Evolutionary conservation across 2,329 filamentous ascomycete genomes (phyloP), one percentile per base, ranked within the genome.

Genomic region (Penicillium italicum): DNA sequence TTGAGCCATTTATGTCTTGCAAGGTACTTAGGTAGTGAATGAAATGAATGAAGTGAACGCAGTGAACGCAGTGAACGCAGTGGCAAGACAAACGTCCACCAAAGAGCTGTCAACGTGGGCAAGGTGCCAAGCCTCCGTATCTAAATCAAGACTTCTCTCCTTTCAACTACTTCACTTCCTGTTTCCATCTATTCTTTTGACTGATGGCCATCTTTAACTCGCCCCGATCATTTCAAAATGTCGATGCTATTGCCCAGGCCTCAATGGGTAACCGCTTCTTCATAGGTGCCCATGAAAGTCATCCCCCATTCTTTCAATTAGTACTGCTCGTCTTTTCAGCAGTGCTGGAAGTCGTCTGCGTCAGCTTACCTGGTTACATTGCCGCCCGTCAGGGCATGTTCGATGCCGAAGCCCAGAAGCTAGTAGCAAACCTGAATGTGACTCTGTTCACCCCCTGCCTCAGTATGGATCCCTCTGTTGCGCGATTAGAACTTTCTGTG

Each of bases 401-500:
- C 75, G 91, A 96, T 75, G 91, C 90, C 61, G 91, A 96, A 49
- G 90, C 92, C 72, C 94, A 99, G 74, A 97, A 97, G 75, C 95
- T 99, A 70, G 81, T 97, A 48, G 93, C 94, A 51, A 97, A 99
- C 70, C 81, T 99, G 64, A 99, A 99, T 73, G 91, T 97, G 56
- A 90, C 89, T 78, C 82, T 99, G 40, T 99, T 99, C 75, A 99
- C 94, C 30, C 94, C 94, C 62, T 97, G 94, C 73, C 85, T 99
- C 61, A 95, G 90, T 95, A 85, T 59, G 87, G 76, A 34, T 44
- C 22, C 11, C 30, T 11, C 46, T 5, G 42, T 62, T 62, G 43
- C 65, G 26, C 30, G 48, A 38, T 2, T 12, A 16, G 30, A 45
- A 38, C 4, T 9, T 33, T 28, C 20, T 30, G 4, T 20, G 26